Evolutionary conservation across 176 grass and related monocot genomes (phyloP).

Genomic region (Paspalum vaginatum): DNA sequence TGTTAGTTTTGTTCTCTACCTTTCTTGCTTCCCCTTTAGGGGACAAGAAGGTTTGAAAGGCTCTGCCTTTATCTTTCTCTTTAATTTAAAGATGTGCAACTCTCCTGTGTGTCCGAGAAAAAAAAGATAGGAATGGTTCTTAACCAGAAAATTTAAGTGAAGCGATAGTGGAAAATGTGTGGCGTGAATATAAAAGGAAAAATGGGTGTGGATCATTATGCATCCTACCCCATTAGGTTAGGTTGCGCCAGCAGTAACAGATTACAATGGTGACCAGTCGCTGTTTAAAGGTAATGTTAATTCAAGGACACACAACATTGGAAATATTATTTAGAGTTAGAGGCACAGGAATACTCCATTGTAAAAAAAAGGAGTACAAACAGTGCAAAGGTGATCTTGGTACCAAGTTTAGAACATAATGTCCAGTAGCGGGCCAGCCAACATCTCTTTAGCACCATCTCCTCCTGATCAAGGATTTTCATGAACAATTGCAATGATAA

Average conservation of each 20-base stretch:
- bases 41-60: too few species aligned
- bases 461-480: constrained; percentile 72
- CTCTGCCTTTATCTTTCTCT: too few species aligned
- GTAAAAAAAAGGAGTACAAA: background rate
- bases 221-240: constrained; percentile 21
- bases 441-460: constrained; percentile 91
- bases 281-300: constrained; percentile 19
- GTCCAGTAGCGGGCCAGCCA: constrained; percentile 98
- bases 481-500: constrained; percentile 39
- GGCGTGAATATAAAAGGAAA: constrained; percentile 5
- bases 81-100: too few species aligned
- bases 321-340: constrained; percentile 21
- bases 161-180: background rate
- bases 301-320: constrained; percentile 14
- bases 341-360: constrained; percentile 20
- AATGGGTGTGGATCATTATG: background rate
- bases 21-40: too few species aligned
- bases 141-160: background rate
- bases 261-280: constrained; percentile 12
- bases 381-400: constrained; percentile 33
- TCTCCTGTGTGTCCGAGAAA: too few species aligned
- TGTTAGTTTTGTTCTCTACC: too few species aligned
- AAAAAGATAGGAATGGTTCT: too few species aligned
- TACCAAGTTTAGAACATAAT: constrained; percentile 84
- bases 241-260: constrained; percentile 5